Conservation (phyloP, 805 yeast species). For the Blastobotrys muscicola region DNA sequence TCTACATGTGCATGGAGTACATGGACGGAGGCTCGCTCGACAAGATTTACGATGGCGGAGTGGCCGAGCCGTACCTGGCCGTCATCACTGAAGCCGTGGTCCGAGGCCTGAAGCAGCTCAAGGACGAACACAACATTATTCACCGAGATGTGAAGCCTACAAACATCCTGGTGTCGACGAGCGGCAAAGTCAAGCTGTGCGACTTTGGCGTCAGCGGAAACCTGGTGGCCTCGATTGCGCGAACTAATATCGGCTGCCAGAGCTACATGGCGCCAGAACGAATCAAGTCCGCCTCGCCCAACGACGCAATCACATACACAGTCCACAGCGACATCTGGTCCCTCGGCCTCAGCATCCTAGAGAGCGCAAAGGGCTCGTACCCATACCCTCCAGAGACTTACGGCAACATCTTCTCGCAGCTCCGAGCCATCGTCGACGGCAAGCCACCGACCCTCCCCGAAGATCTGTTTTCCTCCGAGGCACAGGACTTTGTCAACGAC, state of each 20-base stretch:
- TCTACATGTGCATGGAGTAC: constrained; percentile 94
- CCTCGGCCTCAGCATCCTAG: constrained; percentile 80
- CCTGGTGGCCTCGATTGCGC: constrained; percentile 86
- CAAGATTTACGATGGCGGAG: constrained; percentile 67
- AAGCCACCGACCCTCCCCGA: constrained; percentile 75
- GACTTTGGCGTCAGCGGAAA: constrained; percentile 97
- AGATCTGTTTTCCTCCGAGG: constrained; percentile 57
- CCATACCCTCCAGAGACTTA: constrained; percentile 97
- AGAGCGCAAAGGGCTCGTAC: constrained; percentile 81
- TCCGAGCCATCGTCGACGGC: constrained; percentile 94
- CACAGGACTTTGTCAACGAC: constrained; percentile 67
- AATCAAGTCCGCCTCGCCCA: constrained; percentile 45
- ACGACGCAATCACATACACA: constrained; percentile 42
- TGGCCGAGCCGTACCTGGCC: constrained; percentile 73
- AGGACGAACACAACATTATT: constrained; percentile 84
- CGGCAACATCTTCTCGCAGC: constrained; percentile 81
- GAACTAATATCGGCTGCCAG: constrained; percentile 95
- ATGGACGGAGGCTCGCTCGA: constrained; percentile 97
- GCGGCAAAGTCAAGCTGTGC: constrained; percentile 84
- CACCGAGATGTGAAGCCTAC: constrained; percentile 98
- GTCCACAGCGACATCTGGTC: constrained; percentile 97
- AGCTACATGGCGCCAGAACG: constrained; percentile 99
- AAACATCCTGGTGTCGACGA: constrained; percentile 70
- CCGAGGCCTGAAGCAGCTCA: constrained; percentile 69
- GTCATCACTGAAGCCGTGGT: constrained; percentile 72